Conservation (phyloP, 1,284 basidiomycete species). For the Tremellales sp. region DNA sequence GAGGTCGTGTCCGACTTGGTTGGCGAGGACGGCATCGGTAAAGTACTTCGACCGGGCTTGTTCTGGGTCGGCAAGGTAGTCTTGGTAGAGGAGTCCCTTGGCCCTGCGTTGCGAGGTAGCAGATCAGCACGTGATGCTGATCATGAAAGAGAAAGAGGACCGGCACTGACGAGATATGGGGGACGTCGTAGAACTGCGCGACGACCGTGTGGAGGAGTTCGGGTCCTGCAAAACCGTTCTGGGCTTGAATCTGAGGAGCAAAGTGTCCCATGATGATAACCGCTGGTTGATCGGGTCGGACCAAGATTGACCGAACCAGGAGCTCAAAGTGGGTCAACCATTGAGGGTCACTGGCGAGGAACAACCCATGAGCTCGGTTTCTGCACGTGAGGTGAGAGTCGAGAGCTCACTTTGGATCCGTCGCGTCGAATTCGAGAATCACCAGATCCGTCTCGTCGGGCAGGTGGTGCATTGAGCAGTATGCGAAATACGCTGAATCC, state of each 20-base stretch:
- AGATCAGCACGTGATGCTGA: background rate
- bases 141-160: too few species aligned
- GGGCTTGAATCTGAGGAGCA: conserved; percentile 70
- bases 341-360: conserved; percentile 57
- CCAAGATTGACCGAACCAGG: conserved; percentile 80
- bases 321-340: conserved; percentile 82
- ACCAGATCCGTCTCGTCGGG: conserved; percentile 89
- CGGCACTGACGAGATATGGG: conserved; percentile 64
- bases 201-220: conserved; percentile 83
- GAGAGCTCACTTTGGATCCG: conserved; percentile 70
- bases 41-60: conserved; percentile 66
- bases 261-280: conserved; percentile 89
- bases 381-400: background rate
- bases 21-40: conserved; percentile 78
- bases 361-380: background rate
- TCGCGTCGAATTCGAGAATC: conserved; percentile 85
- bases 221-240: conserved; percentile 77
- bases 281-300: conserved; percentile 81
- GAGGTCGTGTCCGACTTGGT: conserved; percentile 70
- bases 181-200: conserved; percentile 92
- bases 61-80: conserved; percentile 71
- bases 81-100: conserved; percentile 74
- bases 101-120: conserved; percentile 51
- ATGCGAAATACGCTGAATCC: conserved; percentile 87
- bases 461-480: conserved; percentile 83